Base-by-base conservation (phyloP, 2,329 filamentous ascomycete genomes). In the Thermoascus crustaceus region DNA sequence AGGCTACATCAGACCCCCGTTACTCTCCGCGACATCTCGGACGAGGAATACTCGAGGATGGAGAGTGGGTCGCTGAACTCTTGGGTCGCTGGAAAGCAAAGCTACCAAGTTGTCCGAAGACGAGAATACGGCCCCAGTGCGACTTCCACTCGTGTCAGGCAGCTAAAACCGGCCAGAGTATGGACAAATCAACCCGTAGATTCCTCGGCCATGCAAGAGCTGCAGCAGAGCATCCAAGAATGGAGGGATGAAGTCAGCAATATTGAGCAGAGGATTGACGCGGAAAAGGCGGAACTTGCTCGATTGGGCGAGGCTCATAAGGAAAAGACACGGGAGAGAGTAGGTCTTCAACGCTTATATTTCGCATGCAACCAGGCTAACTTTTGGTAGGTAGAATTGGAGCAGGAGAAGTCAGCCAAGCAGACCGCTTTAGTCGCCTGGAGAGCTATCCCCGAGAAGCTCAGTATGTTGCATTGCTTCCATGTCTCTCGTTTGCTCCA, bases 131-230 rank as follows among this genome's bases (percentile, higher is more conserved):
- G 85, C 2, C 73, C 78, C 2, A 66, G 72, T 31, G 85, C 82
- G 9, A 76, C 75, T 31, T 85, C 85, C 1, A 87, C 83, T 1
- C 68, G 71, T 14, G 78, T 82, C 9, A 74, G 69, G 22, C 66
- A 67, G 35, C 64, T 95, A 9, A 67, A 58, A 10, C 61, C 60
- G 2, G 85, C 85, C 4, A 66, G 55, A 22, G 75, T 74, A 50
- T 95, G 91, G 79, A 87, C 80, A 1, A 78, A 86, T 30, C 78
- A 85, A 42, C 80, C 84, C 3, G 72, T 87, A 5, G 85, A 94
- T 52, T 41, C 45, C 13, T 53, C 54, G 8, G 47, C 66, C 22
- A 85, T 82, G 54, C 59, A 64, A 9, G 71, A 78, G 34, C 56
- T 91, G 10, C 67, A 76, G 40, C 66, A 67, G 10, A 70, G 67